phyloP scores from a whole-genome alignment of 257 asterid genomes.

The Lycium barbarum region DNA sequence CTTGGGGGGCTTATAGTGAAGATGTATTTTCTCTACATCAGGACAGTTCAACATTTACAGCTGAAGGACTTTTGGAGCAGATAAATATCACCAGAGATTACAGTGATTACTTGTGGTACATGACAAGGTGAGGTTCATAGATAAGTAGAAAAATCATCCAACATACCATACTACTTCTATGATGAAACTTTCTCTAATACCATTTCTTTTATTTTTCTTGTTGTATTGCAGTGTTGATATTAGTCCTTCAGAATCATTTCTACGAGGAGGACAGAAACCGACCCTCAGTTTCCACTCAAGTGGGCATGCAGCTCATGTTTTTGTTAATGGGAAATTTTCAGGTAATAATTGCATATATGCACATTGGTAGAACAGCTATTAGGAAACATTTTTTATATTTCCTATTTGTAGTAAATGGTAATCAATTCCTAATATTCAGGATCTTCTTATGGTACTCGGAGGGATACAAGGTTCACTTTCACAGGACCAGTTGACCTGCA shows the following conservation, averaged over 20 bases:
- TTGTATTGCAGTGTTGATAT: constrained; percentile 52
- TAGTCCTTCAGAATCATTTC: constrained; percentile 62
- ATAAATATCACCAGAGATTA: constrained; percentile 65
- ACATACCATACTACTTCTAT: neutral
- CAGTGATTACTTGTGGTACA: constrained; percentile 78
- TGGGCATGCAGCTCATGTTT: constrained; percentile 67
- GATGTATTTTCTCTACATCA: constrained; percentile 49
- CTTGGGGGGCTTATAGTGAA: constrained; percentile 67
- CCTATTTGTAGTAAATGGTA: neutral
- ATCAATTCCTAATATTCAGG: constrained; percentile 41
- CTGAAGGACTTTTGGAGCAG: constrained; percentile 67
- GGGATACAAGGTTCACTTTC: constrained; percentile 48
- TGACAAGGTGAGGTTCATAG: constrained; percentile 52
- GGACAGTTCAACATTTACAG: constrained; percentile 48
- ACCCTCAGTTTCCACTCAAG: constrained; percentile 56
- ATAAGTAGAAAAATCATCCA: neutral
- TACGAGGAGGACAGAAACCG: constrained; percentile 52
- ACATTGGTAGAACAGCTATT: neutral
- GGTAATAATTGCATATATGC: constrained; percentile 41
- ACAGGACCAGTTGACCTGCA: constrained; percentile 51
- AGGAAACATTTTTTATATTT: constrained; percentile 6
- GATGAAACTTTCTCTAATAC: neutral
- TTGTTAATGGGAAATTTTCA: constrained; percentile 56
- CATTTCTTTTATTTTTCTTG: neutral
- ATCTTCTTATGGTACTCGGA: constrained; percentile 60